Base-by-base conservation (phyloP, 495 filamentous ascomycete species). In the Achaetomiella virescens region DNA sequence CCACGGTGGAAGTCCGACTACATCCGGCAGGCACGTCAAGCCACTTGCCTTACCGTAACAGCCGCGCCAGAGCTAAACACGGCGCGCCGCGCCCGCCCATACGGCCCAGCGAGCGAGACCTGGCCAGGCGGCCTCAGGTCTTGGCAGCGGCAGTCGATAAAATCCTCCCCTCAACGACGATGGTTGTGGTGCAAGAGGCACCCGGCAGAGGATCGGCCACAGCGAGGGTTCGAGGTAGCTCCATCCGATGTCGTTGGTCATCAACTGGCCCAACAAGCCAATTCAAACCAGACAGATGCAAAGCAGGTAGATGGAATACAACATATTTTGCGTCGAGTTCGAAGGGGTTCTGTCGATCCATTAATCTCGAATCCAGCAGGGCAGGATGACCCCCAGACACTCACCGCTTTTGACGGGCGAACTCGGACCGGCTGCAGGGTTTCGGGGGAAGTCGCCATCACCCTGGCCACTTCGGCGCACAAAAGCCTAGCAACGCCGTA, bases 251-350 rank as follows among this genome's bases (percentile, higher is more conserved):
- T 52, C 52, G 61, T 47, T 57, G 60, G 59, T 54, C 63, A 66
- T 66, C 64, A 66, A 66, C 64, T 66, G 61, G 61, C 61, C 54
- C 53, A 62, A 52, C 54, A 50, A 61, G 38, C 43, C 59, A 57
- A 48, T 6, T 20, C 17, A 42, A 43, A 11, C 10, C 40, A 54
- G 46, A 43, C 25, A 57, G 22, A 45, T 20, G 31, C 33, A 45
- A 18, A 48, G 24, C 43, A 48, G 42, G 37, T 49, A 55, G 41
- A 55, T 27, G 33, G 43, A 38, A 47, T 44, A 25, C 17, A 44
- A 20, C 31, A 17, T 53, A 36, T 53, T 43, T n/a, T 52, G 49
- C 36, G 17, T 14, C 1, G 2, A 3, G 14, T 41, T 42, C 12
- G 17, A n/a, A 36, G 24, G 21, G 17, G 1, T 15, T 17, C 48